phyloP scores from a whole-genome alignment of 108 stramenopile species.

The Pseudonitzschia multistriata region DNA sequence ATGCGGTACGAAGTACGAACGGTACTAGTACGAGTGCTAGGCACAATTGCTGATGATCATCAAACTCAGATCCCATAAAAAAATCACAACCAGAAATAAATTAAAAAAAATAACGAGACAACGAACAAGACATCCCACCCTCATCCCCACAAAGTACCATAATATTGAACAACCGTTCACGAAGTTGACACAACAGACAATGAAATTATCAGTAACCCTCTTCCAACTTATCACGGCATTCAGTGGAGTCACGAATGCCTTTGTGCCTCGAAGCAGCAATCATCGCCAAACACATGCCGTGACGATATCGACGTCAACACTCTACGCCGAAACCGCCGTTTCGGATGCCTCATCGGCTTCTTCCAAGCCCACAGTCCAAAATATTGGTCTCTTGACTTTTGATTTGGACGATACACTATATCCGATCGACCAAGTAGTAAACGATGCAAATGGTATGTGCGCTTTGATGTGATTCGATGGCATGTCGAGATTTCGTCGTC shows the following conservation, averaged over 20 bases:
- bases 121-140: too few species aligned
- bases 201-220: not conserved
- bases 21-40: too few species aligned
- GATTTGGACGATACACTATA: conserved; percentile 89
- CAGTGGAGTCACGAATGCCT: not conserved
- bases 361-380: conserved; percentile 8
- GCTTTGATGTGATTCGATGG: not conserved
- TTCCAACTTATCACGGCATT: not conserved
- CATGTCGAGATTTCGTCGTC: not conserved
- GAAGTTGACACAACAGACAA: not conserved
- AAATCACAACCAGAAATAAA: too few species aligned
- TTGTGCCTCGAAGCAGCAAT: not conserved
- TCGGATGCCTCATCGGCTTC: not conserved
- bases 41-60: too few species aligned
- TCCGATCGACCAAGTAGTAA: conserved; percentile 65
- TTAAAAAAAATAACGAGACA: not conserved
- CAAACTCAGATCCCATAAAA: too few species aligned
- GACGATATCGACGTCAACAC: conserved; percentile 12
- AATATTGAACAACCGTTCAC: not conserved
- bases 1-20: too few species aligned
- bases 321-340: conserved; percentile 9
- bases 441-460: conserved; percentile 66
- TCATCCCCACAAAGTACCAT: not conserved
- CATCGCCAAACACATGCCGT: conserved; percentile 15
- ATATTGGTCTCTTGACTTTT: conserved; percentile 76